These are phyloP conservation scores for Achaetomiella virescens DNA, from an alignment of 495 filamentous ascomycete species.

Conservation along the genomic window DNA sequence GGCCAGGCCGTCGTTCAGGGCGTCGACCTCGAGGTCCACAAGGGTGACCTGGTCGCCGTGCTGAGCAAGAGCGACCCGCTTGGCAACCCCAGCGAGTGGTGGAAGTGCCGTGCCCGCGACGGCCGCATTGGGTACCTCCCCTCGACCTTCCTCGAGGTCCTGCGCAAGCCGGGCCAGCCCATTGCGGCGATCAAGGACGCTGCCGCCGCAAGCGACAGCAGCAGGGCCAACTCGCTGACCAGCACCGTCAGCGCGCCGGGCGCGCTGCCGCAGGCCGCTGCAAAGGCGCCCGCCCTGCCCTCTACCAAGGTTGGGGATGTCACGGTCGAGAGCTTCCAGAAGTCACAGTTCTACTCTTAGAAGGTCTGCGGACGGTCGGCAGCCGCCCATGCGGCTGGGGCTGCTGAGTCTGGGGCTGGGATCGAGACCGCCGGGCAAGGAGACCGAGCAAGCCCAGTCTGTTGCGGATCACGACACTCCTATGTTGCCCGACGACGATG, in stretches of 20 bases:
- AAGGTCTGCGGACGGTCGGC: background rate
- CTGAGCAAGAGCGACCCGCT: conserved; percentile 87
- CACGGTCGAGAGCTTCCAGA: conserved; percentile 80
- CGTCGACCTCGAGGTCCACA: conserved; percentile 85
- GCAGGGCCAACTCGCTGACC: conserved; percentile 43
- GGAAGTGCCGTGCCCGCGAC: conserved; percentile 90
- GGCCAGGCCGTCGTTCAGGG: conserved; percentile 54
- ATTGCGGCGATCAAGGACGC: conserved; percentile 50
- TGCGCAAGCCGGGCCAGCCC: conserved; percentile 51
- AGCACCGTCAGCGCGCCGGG: conserved; percentile 34
- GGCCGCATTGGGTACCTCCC: conserved; percentile 88
- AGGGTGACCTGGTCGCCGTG: conserved; percentile 93
- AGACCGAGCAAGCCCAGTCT: background rate
- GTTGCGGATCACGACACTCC: background rate
- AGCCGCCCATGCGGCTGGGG: background rate
- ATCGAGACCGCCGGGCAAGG: background rate
- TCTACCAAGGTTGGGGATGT: conserved; percentile 61
- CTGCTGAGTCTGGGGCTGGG: background rate
- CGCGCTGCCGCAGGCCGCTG: conserved; percentile 32
- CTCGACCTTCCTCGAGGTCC: conserved; percentile 77
- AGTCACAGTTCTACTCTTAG: conserved; percentile 78
- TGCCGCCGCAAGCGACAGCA: conserved; percentile 45
- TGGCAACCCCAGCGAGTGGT: conserved; percentile 93
- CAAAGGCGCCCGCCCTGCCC: conserved; percentile 42
- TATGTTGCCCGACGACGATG: too few species aligned